These are phyloP conservation scores for Boletus vermiculosoides DNA, from an alignment of 768 basidiomycete species.

Conservation along the genomic window DNA sequence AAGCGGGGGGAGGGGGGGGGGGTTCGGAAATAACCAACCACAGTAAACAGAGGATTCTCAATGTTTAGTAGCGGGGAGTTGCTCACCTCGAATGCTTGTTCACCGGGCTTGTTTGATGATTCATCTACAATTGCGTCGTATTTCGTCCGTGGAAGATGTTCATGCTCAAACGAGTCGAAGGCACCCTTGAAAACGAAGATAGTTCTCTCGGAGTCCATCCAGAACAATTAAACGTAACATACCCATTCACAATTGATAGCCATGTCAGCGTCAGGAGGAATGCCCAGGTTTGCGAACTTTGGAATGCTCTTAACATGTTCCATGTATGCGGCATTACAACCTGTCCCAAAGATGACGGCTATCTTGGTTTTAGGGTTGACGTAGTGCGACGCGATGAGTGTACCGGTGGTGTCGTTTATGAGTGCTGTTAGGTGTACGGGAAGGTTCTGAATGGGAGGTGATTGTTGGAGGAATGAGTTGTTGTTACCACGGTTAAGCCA, in stretches of 20 bases:
- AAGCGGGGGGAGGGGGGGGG: too few species aligned
- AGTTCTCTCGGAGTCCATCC: neutral
- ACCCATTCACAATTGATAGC: constrained; percentile 98
- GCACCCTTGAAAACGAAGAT: constrained; percentile 61
- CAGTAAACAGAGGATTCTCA: neutral
- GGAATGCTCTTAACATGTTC: constrained; percentile 82
- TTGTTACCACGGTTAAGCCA: neutral
- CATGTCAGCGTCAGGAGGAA: constrained; percentile 68
- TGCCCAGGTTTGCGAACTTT: constrained; percentile 76
- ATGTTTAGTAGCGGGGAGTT: neutral
- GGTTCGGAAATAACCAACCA: neutral
- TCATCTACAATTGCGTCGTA: constrained; percentile 93
- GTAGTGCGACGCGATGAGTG: constrained; percentile 95
- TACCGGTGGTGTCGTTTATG: constrained; percentile 98
- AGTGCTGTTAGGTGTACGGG: constrained; percentile 81
- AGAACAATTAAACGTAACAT: constrained; percentile 16
- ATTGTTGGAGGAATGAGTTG: neutral
- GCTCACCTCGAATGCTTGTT: constrained; percentile 87
- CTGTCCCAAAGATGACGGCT: constrained; percentile 96
- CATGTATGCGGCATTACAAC: constrained; percentile 98
- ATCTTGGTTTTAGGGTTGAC: constrained; percentile 90
- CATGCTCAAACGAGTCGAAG: constrained; percentile 94
- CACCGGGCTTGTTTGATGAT: constrained; percentile 92
- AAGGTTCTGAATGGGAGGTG: constrained; percentile 53
- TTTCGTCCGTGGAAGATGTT: constrained; percentile 92